Base-by-base conservation (phyloP, 257 asterid genomes). In the Solanum corneliomulleri region DNA sequence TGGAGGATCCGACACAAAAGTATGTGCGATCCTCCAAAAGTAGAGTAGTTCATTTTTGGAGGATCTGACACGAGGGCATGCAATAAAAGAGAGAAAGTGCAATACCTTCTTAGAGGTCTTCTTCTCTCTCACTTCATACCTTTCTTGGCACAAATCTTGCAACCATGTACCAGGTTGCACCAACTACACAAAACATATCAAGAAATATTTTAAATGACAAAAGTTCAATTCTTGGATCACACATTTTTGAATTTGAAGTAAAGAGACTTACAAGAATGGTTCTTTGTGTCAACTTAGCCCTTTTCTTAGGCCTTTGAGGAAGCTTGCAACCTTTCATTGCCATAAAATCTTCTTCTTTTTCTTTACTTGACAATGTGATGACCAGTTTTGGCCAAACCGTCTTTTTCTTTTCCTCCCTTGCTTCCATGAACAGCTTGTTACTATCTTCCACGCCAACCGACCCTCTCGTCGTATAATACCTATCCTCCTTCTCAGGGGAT, bases 401-500 rank as follows among this genome's bases (percentile, higher is more conserved):
- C 91, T 82, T 90, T 49, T 87, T 90, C 75, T 82, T 89, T 42
- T 90, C 92, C 85, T 88, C 91, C 88, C 81, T 88, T 66, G 93
- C 91, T 85, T 92, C 90, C 39, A 87, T 33, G 84, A 92, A 92
- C 49, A 90, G 83, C 90, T 91, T 95, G 89, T 89, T 86, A 62
- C 88, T 88, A 87, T 95, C 99, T 12, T 95, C 99, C 39, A 95
- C 86, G 62, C 92, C 98, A 33, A 92, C 94, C 1, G 97, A 92
- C 21, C 97, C 96, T 87, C 99, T 92, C 1, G 99, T 96, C 0
- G 98, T 93, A 86, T 93, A 95, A 88, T 94, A 94, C 86, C 98
- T 90, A 70, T 96, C 99, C 90, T 96, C 99, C 89, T 95, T 95
- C 92, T 95, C 98, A 0, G 98, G 97, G 3, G 99, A 95, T 18